Evolutionary conservation across 2,329 filamentous ascomycete genomes (phyloP), one percentile per base, ranked within the genome.

Genomic region (Eurotiales sp.): DNA sequence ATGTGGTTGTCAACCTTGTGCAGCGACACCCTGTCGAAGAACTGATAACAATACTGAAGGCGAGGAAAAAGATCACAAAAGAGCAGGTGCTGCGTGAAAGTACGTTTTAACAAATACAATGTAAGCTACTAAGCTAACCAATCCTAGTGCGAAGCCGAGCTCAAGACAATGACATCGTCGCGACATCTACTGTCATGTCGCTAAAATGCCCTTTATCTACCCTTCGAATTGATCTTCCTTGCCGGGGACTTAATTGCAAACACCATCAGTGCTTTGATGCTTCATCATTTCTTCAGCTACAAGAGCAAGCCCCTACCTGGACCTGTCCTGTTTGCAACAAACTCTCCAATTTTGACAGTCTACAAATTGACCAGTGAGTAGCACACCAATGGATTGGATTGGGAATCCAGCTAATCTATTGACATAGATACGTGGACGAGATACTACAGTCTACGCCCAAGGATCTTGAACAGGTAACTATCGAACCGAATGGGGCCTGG

Each of bases 191-290:
- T 48, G 85, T 93, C 39, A 81, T 99, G 72, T 96, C 91, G 10
- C 75, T 99, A 10, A 96, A 95, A 68, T 96, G 95, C 63, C 93
- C 93, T 0, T 76, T 97, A 27, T 95, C 90, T 3, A 95, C 90
- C 30, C 82, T 90, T 67, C 81, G 91, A 54, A 86, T 99, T 30
- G 78, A 80, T 8, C 77, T 88, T 14, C 93, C 93, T 0, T 90
- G 90, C 59, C 85, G 93, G 29, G 88, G 88, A 3, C 78, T 83
- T 3, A 72, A 84, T 29, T 99, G 93, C 72, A 86, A 82, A 3
- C 93, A 99, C 67, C 88, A 93, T 22, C 90, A 95, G 65, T 99
- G 93, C 66, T 99, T 97, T 60, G 93, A 99, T 67, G 92, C 88
- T 3, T 86, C 83, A 3, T 95, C 90, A 2, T 99, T 96, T 65